phyloP scores from a whole-genome alignment of 441 rosid species.

The Brassica balearica region DNA sequence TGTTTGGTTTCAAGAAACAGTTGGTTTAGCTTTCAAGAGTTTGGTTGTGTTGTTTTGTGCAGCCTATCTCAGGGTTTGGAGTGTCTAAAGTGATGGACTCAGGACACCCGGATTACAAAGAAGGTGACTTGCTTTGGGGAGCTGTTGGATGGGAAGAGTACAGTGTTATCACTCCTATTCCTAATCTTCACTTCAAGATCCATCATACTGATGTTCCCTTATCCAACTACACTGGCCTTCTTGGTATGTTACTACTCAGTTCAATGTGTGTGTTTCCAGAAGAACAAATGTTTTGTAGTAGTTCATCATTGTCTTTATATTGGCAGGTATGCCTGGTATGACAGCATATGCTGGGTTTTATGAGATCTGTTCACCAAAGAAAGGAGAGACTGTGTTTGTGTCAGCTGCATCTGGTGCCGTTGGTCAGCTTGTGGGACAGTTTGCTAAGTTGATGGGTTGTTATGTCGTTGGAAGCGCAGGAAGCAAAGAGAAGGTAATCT shows the following conservation, averaged over 20 bases:
- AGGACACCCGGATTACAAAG: constrained; percentile 38
- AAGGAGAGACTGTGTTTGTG: constrained; percentile 51
- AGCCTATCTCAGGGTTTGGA: constrained; percentile 54
- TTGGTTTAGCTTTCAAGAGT: too few species aligned
- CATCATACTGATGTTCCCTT: constrained; percentile 35
- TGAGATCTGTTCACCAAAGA: constrained; percentile 53
- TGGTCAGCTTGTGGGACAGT: constrained; percentile 62
- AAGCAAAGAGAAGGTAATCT: constrained; percentile 54
- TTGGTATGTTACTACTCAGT: constrained; percentile 37
- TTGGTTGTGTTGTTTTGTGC: constrained; percentile 6
- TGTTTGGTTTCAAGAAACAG: not conserved
- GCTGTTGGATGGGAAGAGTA: constrained; percentile 57
- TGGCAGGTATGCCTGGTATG: constrained; percentile 53
- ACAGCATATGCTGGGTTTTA: constrained; percentile 55
- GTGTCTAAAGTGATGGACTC: constrained; percentile 53
- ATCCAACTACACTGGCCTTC: constrained; percentile 56
- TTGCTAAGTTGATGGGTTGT: constrained; percentile 54
- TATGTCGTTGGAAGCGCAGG: constrained; percentile 61
- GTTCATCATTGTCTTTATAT: too few species aligned
- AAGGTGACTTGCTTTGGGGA: constrained; percentile 53
- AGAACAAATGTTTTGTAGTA: not conserved
- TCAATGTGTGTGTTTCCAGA: not conserved
- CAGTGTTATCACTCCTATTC: constrained; percentile 33
- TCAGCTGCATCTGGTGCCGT: constrained; percentile 58
- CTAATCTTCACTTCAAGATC: constrained; percentile 35